Evolutionary conservation across 371 early-diverging fungal genomes (phyloP), one percentile per base, ranked within the genome.

Genomic region (Zychaea mexicana): DNA sequence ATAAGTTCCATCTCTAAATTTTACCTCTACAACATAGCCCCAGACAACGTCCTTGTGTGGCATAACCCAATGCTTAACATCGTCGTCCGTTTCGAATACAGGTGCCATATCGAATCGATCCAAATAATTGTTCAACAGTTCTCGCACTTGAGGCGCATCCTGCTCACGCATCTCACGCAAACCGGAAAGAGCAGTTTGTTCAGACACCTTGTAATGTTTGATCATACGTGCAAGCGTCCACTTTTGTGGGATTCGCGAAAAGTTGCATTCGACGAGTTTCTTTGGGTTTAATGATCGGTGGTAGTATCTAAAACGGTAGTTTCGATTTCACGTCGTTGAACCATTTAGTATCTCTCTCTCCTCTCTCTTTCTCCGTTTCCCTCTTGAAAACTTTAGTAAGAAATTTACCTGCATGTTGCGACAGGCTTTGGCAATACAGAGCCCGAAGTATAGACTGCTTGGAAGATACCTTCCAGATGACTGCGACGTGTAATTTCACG

Each of bases 371-470:
- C 28, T 32, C 12, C 33, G 5, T 33, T 5, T 33, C 33, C 33
- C 12, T 33, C 12, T 8, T 12, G 8, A 33, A 33, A 33, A 28
- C 74, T n/a, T n/a, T n/a, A n/a, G n/a, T n/a, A n/a, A n/a, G n/a
- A n/a, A n/a, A n/a, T n/a, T 70, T 87, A 93, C 79, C 88, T 78
- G 68, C 91, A 91, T 6, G 86, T 88, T 4, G 94, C 73, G 53
- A 99, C 82, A 2, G 96, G 94, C 71, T 91, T 97, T 10, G 99
- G 99, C 53, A 99, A 78, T 36, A 88, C 85, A 27, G 88, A 88
- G 32, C 98, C 99, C 19, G 93, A 97, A 9, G 99, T 99, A 82
- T 99, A 99, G 2, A 96, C 90, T 30, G 99, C 99, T 74, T 97
- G 96, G 87, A 95, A 98, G 42, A 98, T 94, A 19, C 97, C 98